phyloP scores from a whole-genome alignment of 306 rosid genomes.

The Lathyrus sativus region DNA sequence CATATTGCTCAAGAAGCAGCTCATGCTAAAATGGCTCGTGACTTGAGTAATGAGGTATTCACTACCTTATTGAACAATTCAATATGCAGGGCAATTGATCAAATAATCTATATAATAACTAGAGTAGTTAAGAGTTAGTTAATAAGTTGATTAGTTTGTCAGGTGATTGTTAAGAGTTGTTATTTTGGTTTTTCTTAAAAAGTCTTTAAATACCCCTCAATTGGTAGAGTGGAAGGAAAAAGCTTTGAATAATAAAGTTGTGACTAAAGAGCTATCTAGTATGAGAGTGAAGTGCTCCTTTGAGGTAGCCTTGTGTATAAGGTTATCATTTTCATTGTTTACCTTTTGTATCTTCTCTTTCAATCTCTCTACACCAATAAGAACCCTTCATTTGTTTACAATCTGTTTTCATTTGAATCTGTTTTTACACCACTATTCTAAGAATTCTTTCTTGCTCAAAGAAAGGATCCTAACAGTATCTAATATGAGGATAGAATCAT shows the following conservation, averaged over 20 bases:
- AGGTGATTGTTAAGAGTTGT: no score
- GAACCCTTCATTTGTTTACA: neutral
- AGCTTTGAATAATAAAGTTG: no score
- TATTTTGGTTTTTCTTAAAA: no score
- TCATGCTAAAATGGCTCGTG: constrained; percentile 79
- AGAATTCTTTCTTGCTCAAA: neutral
- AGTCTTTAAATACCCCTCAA: no score
- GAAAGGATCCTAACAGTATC: neutral
- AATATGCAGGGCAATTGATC: neutral
- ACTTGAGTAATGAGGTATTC: constrained; percentile 72
- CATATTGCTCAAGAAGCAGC: constrained; percentile 86
- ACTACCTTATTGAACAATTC: constrained; percentile 17
- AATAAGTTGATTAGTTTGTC: neutral
- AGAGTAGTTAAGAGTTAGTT: neutral
- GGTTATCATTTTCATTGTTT: no score
- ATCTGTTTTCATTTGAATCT: neutral
- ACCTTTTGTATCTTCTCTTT: neutral
- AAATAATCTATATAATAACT: neutral
- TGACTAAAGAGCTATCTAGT: no score
- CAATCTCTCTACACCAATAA: neutral
- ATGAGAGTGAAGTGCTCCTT: no score
- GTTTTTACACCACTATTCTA: neutral
- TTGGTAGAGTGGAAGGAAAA: no score
- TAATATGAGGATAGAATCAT: neutral
- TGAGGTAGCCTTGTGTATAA: no score